phyloP scores from a whole-genome alignment of 2,329 filamentous ascomycete genomes.

The Onygenales sp. region DNA sequence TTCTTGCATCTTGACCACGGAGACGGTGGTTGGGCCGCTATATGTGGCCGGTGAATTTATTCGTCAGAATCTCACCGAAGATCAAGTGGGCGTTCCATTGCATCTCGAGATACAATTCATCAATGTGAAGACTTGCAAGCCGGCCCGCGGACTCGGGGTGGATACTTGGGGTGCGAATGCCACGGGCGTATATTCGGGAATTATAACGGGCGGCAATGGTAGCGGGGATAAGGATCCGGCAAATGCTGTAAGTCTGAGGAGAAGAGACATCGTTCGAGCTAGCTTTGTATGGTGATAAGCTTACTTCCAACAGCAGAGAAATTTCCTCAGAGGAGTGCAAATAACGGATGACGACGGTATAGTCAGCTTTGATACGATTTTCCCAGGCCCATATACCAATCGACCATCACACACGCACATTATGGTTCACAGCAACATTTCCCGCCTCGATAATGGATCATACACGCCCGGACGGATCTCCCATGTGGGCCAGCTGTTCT shows the following conservation, averaged over 20 bases:
- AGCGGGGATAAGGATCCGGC: no score
- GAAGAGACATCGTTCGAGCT: no score
- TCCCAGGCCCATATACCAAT: conserved; percentile 40
- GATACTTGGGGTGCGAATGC: conserved; percentile 42
- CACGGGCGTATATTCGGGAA: conserved; percentile 36
- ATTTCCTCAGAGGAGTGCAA: conserved; percentile 42
- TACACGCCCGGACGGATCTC: conserved; percentile 36
- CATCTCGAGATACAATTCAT: conserved; percentile 29
- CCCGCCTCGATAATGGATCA: conserved; percentile 35
- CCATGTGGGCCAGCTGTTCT: conserved; percentile 11
- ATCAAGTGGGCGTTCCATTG: background rate
- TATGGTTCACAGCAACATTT: conserved; percentile 32
- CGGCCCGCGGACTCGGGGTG: conserved; percentile 28
- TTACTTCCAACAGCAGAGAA: conserved; percentile 17
- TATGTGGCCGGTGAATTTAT: background rate
- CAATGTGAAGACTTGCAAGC: conserved; percentile 37
- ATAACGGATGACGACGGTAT: conserved; percentile 39
- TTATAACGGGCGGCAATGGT: conserved; percentile 4
- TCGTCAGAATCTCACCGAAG: background rate
- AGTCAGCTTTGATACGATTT: conserved; percentile 38
- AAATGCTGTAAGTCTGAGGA: no score
- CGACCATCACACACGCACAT: conserved; percentile 43
- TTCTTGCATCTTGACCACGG: background rate
- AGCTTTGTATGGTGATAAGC: no score
- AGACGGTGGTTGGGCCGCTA: background rate